Evolutionary conservation across 2,329 filamentous ascomycete genomes (phyloP).

Genomic region (Endothia cerciana): DNA sequence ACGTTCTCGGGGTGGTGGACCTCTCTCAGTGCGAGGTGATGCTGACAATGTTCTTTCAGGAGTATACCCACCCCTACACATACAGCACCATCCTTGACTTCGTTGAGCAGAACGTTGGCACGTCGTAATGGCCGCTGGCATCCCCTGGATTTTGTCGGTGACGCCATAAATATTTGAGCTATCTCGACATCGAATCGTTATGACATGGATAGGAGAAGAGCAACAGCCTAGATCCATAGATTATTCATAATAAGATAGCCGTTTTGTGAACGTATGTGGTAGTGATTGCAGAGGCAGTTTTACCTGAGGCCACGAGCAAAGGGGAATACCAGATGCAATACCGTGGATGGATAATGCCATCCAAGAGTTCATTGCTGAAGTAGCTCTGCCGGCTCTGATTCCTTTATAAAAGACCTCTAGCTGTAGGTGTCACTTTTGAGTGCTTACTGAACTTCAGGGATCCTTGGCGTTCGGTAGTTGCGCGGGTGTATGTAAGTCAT

Average conservation of each 20-base stretch:
- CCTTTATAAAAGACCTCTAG: neutral
- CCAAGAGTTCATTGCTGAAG: neutral
- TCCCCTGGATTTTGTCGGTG: neutral
- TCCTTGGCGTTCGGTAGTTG: neutral
- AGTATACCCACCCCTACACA: constrained; percentile 28
- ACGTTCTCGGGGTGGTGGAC: neutral
- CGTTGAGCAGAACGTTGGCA: constrained; percentile 19
- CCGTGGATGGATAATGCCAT: neutral
- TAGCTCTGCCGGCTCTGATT: neutral
- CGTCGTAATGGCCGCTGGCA: neutral
- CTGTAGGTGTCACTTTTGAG: constrained; percentile 4
- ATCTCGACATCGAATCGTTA: neutral
- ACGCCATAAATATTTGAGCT: neutral
- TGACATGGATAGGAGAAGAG: neutral
- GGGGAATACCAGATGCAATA: neutral
- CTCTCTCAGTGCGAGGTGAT: neutral
- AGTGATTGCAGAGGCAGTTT: neutral
- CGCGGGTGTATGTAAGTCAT: neutral
- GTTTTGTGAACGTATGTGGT: neutral
- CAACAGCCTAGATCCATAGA: neutral
- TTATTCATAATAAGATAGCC: neutral
- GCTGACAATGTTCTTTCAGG: constrained; percentile 6
- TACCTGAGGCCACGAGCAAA: neutral
- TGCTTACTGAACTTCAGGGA: constrained; percentile 14
- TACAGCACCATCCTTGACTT: constrained; percentile 26